These are phyloP conservation scores for Pontederia crassipes DNA, from an alignment of 176 grass and related monocot genomes.

Conservation along the genomic window DNA sequence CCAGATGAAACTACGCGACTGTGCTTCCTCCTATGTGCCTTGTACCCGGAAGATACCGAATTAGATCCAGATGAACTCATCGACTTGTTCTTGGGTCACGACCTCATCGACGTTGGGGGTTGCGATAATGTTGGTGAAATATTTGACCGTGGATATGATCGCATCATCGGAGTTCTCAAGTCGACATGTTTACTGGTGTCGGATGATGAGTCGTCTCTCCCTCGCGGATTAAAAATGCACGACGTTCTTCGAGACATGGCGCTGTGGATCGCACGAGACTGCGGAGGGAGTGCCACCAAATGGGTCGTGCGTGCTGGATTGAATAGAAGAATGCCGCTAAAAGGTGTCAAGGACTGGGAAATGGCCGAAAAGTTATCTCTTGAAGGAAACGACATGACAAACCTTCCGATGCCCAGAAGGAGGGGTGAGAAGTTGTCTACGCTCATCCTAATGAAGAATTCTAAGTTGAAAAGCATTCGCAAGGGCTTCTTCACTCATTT, in stretches of 20 bases:
- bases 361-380: background rate
- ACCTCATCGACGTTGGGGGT: background rate
- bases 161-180: slow-evolving; percentile 2
- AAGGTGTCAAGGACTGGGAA: background rate
- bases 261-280: background rate
- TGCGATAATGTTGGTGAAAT: background rate
- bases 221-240: background rate
- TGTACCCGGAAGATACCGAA: too few species aligned
- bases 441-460: background rate
- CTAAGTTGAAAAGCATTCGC: background rate
- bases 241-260: slow-evolving; percentile 1
- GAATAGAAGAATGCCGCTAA: background rate
- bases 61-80: too few species aligned
- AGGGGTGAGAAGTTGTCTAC: background rate
- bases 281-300: background rate
- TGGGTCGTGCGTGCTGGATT: background rate
- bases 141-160: background rate
- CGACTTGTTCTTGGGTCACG: background rate
- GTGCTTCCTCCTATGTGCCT: too few species aligned
- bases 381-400: background rate
- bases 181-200: background rate
- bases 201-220: too few species aligned
- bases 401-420: background rate
- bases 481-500: background rate
- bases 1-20: background rate